A percentile compares a stretch with the other conserved stretches of the same genome.
Evolutionary conservation across 768 basidiomycete species (phyloP).

Genomic region (Rhizopogon roseolus): DNA sequence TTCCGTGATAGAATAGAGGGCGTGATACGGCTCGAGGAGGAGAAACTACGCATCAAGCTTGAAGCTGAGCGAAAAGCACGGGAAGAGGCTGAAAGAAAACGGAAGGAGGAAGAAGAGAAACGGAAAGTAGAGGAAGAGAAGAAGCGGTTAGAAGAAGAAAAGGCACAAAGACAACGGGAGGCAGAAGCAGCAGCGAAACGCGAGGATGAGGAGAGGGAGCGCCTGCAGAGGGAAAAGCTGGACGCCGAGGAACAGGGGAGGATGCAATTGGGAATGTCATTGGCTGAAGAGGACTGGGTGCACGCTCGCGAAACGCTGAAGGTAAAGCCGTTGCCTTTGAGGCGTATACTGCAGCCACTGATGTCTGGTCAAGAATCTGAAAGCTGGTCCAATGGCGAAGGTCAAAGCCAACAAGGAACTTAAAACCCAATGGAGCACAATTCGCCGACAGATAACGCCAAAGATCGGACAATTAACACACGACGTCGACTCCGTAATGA

Average conservation of each 20-base stretch:
- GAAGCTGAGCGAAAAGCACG: conserved; percentile 52
- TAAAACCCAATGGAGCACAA: conserved; percentile 60
- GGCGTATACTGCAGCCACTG: conserved; percentile 15
- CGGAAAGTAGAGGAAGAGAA: conserved; percentile 39
- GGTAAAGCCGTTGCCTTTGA: conserved; percentile 32
- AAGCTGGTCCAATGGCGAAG: conserved; percentile 54
- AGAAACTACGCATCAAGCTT: conserved; percentile 43
- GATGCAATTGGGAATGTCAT: conserved; percentile 44
- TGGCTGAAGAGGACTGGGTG: conserved; percentile 62
- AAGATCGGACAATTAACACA: conserved; percentile 87
- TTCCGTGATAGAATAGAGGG: conserved; percentile 58
- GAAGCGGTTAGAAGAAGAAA: conserved; percentile 37
- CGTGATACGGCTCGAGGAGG: conserved; percentile 61
- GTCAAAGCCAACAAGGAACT: conserved; percentile 55
- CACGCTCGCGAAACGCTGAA: conserved; percentile 47
- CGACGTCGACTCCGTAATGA: conserved; percentile 51
- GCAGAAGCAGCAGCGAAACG: conserved; percentile 26
- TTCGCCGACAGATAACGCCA: conserved; percentile 76
- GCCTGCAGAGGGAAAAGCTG: conserved; percentile 30
- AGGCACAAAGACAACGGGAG: conserved; percentile 31
- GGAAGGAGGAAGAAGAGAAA: conserved; percentile 45
- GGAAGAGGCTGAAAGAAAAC: conserved; percentile 43
- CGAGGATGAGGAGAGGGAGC: conserved; percentile 29
- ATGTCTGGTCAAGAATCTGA: conserved; percentile 45
- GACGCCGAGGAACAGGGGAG: conserved; percentile 35